Evolutionary conservation across 2,329 filamentous ascomycete species (phyloP).

Genomic region (Ambrosiella xylebori): DNA sequence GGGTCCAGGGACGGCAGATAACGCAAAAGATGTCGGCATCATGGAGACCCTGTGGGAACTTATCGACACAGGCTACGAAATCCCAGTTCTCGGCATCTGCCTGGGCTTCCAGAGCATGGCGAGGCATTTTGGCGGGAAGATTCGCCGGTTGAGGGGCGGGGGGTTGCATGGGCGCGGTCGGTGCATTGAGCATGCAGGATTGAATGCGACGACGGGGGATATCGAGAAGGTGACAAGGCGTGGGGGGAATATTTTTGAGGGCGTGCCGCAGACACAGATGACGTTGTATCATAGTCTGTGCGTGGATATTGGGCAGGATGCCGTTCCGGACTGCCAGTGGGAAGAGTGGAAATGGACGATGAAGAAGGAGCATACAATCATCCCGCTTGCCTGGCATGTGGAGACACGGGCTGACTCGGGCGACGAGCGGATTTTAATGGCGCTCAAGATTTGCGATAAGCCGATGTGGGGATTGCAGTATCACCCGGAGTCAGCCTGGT

Average conservation of each 20-base stretch:
- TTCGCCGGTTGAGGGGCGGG: constrained; percentile 43
- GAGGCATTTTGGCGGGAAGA: constrained; percentile 45
- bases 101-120: constrained; percentile 76
- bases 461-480: constrained; percentile 84
- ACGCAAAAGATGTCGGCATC: constrained; percentile 60
- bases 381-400: constrained; percentile 47
- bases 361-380: constrained; percentile 23
- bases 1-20: constrained; percentile 66
- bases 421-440: constrained; percentile 53
- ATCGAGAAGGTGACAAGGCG: constrained; percentile 13
- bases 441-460: constrained; percentile 44
- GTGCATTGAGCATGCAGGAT: constrained; percentile 36
- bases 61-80: constrained; percentile 4
- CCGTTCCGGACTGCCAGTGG: constrained; percentile 22
- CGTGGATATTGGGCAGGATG: constrained; percentile 35
- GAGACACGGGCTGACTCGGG: constrained; percentile 23
- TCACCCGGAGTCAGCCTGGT: constrained; percentile 79
- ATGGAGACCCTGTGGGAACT: constrained; percentile 57
- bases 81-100: constrained; percentile 78
- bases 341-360: constrained; percentile 24
- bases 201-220: neutral
- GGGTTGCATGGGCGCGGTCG: constrained; percentile 73
- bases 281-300: constrained; percentile 61
- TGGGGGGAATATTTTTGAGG: constrained; percentile 44
- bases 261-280: constrained; percentile 42